Evolutionary conservation across 169 alveolate genomes (phyloP), one percentile per base, ranked within the genome.

Genomic region (Plasmodium cynomolgi): DNA sequence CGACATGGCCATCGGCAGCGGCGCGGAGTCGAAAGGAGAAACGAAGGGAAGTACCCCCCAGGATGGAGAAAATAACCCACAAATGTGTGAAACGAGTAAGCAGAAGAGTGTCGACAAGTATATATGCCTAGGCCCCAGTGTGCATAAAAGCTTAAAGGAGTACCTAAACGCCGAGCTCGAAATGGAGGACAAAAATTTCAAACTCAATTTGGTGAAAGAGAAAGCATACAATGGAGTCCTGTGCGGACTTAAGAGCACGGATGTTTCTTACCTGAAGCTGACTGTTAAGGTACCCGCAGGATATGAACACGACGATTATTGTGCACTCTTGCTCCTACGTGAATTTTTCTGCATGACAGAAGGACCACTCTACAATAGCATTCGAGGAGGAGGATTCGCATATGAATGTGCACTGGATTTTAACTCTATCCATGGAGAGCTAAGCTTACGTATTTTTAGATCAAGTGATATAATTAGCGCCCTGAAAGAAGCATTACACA

Each of bases 361-460:
- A 84, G 96, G 97, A 15, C 97, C 97, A 26, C 62, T 96, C 81
- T 96, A 84, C 84, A 95, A 95, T 34, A 96, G 95, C n/a, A 96
- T 96, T 39, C 95, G 97, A 3, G 97, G 97, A 31, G 97, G 97
- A 26, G 97, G 97, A 7, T 96, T 54, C 82, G 96, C 97, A 2
- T 96, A 96, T 91, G 90, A 93, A 85, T 95, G 96, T 90, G 91
- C 91, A 0, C 81, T 96, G 50, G 84, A 95, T 26, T 95, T 91
- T 81, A 77, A 83, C 44, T 84, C 96, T 2, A 91, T 95, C 7
- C 75, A 47, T 31, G 97, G 97, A 17, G 97, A 95, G 72, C 15
- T 96, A 39, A 96, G 92, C 73, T 86, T 96, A n/a, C 50, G 91
- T 4, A 91, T 96, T 2, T 93, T 68, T 68, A 34, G 92, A 34